Evolutionary conservation across 2,329 filamentous ascomycete genomes (phyloP), one percentile per base, ranked within the genome.

Genomic region (Daldinia eschscholtzii): DNA sequence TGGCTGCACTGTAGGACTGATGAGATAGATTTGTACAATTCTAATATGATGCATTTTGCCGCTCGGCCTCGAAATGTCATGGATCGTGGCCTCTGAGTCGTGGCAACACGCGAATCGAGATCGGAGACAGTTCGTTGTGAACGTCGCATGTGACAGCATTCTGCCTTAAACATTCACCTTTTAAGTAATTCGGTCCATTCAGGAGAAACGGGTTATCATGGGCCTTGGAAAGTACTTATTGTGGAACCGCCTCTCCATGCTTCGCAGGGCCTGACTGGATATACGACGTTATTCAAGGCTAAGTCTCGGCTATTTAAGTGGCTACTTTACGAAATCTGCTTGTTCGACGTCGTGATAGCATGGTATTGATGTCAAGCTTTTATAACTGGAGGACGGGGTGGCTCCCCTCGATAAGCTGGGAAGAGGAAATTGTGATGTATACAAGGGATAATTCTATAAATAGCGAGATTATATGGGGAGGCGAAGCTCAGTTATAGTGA

Each of bases 401-500:
- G 30, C 5, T 13, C 4, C 5, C 26, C 7, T 57, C 3, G 13
- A 28, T 18, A 10, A 18, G 35, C 41, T 7, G 28, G 18, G 48
- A 42, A 53, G 52, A 57, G 41, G 60, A n/a, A 62, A 62, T 41
- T 15, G 41, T 62, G 60, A 62, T 50, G 52, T 62, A 42, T 56
- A 42, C 10, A n/a, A n/a, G 10, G 4, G n/a, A 3, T 39, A 15
- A 10, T 13, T 13, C 35, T 35, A 20, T 41, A 13, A 37, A 55
- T 55, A 55, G 33, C 33, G 33, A 35, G 6, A 35, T 6, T 1
- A 35, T 10, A 35, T 35, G 6, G 9, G 33, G 33, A 9, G 33
- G 33, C 33, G 9, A 35, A 35, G 33, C 33, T 35, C 33, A 7
- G 6, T 35, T 35, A 35, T 9, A 6, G 33, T 9, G 33, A 35